phyloP scores from a whole-genome alignment of 2,329 filamentous ascomycete genomes.

The Trichoderma endophyticum region DNA sequence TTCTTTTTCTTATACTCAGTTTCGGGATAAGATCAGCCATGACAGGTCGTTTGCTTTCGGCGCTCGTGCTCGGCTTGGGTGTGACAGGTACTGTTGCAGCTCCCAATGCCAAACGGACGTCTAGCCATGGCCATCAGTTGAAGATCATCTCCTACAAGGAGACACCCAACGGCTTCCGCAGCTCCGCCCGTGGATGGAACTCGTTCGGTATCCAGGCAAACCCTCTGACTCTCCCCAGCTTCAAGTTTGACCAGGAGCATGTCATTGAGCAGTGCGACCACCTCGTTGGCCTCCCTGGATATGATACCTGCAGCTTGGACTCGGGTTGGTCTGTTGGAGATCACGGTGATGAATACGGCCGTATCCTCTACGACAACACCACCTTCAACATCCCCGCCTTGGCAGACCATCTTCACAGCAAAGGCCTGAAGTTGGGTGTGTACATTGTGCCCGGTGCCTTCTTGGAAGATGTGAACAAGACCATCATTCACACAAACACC shows the following conservation, averaged over 20 bases:
- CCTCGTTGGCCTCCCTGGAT: constrained; percentile 17
- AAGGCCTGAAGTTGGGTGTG: constrained; percentile 21
- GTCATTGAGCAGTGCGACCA: constrained; percentile 22
- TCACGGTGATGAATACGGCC: constrained; percentile 23
- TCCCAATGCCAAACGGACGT: constrained; percentile 1
- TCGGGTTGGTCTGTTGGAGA: constrained; percentile 24
- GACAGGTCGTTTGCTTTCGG: constrained; percentile 5
- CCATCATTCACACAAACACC: constrained; percentile 20
- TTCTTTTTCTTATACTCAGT: neutral
- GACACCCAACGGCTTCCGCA: constrained; percentile 21
- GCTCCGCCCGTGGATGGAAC: constrained; percentile 23
- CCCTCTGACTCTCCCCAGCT: constrained; percentile 11
- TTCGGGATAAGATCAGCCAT: neutral
- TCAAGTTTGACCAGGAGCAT: constrained; percentile 22
- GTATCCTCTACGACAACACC: constrained; percentile 21
- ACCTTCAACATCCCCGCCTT: constrained; percentile 21
- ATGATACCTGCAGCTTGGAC: constrained; percentile 24
- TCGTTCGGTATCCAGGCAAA: constrained; percentile 23
- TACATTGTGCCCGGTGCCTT: constrained; percentile 25
- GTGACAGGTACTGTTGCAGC: constrained; percentile 8
- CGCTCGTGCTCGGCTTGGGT: constrained; percentile 11
- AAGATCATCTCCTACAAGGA: constrained; percentile 21
- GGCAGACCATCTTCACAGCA: constrained; percentile 22
- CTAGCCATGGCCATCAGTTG: neutral
- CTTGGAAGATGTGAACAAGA: constrained; percentile 21